Evolutionary conservation across 345 rosid species (phyloP).

Genomic region (Raphanus raphanistrum): DNA sequence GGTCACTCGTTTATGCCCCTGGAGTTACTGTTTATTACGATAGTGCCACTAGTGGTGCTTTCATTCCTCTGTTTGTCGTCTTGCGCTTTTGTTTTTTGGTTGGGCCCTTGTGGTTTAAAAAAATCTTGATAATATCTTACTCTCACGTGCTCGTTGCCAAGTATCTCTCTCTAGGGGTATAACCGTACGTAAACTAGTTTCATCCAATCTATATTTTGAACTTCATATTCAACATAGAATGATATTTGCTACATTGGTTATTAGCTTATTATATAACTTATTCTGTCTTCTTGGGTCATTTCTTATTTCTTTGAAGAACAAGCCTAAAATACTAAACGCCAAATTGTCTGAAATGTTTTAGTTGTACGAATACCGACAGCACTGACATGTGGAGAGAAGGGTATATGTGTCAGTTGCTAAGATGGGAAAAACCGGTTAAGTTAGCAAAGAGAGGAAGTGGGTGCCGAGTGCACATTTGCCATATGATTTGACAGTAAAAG

Average conservation of each 20-base stretch:
- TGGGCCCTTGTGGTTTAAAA: not conserved
- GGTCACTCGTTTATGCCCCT: conserved; percentile 33
- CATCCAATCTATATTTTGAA: not conserved
- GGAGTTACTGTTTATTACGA: conserved; percentile 35
- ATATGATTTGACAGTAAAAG: conserved; percentile 26
- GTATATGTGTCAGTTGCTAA: not conserved
- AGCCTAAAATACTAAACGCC: not conserved
- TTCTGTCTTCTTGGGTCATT: not conserved
- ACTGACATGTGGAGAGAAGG: conserved; percentile 13
- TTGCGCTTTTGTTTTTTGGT: not conserved
- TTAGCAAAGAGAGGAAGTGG: conserved; percentile 25
- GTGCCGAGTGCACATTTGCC: conserved; percentile 31
- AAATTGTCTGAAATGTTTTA: not conserved
- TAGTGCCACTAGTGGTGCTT: conserved; percentile 36
- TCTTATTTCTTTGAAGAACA: not conserved
- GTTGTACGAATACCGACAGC: conserved; percentile 9
- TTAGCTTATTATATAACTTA: not conserved
- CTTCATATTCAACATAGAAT: not conserved
- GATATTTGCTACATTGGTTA: not conserved
- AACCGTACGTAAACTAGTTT: not conserved
- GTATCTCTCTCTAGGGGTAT: not conserved
- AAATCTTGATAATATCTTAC: conserved; percentile 14
- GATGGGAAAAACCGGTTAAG: not conserved
- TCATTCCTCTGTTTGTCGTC: conserved; percentile 27
- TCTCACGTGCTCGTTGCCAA: conserved; percentile 28